Evolutionary conservation across 2,329 filamentous ascomycete species (phyloP).

Genomic region (Colletotrichum sp.): DNA sequence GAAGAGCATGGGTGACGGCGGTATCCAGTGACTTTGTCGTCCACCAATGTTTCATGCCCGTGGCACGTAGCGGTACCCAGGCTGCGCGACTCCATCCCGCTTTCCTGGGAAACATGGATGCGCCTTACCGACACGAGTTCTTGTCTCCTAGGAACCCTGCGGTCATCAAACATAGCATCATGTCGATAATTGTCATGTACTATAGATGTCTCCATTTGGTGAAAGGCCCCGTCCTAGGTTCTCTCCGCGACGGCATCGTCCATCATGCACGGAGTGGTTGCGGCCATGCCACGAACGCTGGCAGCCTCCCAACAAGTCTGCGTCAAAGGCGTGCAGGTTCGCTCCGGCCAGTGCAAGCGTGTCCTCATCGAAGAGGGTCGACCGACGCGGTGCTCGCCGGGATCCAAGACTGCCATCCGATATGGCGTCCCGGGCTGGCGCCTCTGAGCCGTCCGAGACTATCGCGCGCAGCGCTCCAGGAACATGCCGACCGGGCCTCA

Average conservation of each 20-base stretch:
- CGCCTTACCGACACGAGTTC: slow-evolving; percentile 7
- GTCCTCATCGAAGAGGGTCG: background rate
- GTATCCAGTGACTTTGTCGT: slow-evolving; percentile 1
- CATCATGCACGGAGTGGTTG: background rate
- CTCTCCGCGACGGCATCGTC: background rate
- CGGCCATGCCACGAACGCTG: background rate
- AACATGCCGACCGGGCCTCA: background rate
- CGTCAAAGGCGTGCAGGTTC: background rate
- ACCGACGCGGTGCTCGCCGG: background rate
- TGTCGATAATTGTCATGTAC: background rate
- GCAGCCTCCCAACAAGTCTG: background rate
- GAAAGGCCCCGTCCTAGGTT: background rate
- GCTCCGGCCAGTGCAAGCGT: background rate
- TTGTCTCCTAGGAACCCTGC: slow-evolving; percentile 4
- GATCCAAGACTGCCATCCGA: background rate
- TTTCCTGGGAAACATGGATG: slow-evolving; percentile 5
- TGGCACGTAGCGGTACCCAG: background rate
- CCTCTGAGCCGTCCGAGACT: background rate
- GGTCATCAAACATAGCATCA: slow-evolving; percentile 14
- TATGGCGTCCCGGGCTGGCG: background rate
- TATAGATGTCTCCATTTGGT: background rate
- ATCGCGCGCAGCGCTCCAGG: background rate
- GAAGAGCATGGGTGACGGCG: background rate
- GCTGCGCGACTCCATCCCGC: background rate
- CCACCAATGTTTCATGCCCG: slow-evolving; percentile 8